Evolutionary conservation across 306 rosid species (phyloP).

Genomic region (Cucumis melo): DNA sequence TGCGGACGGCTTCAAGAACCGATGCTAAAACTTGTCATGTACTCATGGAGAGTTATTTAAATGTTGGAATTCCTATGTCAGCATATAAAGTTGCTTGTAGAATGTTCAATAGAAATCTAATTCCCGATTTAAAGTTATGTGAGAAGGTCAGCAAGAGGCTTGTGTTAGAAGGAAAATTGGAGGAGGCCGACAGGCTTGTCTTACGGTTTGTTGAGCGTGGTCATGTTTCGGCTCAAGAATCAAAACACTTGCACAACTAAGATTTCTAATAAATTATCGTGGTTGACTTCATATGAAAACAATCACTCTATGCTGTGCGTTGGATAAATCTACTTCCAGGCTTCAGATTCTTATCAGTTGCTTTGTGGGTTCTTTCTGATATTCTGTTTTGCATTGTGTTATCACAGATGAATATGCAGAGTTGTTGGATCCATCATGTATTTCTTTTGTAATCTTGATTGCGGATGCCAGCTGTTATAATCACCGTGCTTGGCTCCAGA

Average conservation of each 20-base stretch:
- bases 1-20: conserved; percentile 74
- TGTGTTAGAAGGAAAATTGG: conserved; percentile 38
- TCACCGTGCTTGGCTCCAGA: neutral
- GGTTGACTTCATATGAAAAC: neutral
- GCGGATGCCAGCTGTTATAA: neutral
- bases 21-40: conserved; percentile 75
- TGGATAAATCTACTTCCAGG: neutral
- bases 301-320: neutral
- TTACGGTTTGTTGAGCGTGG: conserved; percentile 71
- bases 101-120: conserved; percentile 72
- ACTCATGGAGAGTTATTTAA: conserved; percentile 57
- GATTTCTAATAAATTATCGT: neutral
- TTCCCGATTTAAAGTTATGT: conserved; percentile 74
- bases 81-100: conserved; percentile 72
- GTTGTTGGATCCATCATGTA: neutral
- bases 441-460: neutral
- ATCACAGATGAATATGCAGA: neutral
- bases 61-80: conserved; percentile 44
- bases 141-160: conserved; percentile 55
- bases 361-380: neutral
- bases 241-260: conserved; percentile 5
- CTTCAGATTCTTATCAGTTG: neutral
- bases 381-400: neutral
- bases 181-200: conserved; percentile 78
- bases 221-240: conserved; percentile 20